phyloP scores from a whole-genome alignment of 1,139 yeast species.

The Candida tetrigidarum region DNA sequence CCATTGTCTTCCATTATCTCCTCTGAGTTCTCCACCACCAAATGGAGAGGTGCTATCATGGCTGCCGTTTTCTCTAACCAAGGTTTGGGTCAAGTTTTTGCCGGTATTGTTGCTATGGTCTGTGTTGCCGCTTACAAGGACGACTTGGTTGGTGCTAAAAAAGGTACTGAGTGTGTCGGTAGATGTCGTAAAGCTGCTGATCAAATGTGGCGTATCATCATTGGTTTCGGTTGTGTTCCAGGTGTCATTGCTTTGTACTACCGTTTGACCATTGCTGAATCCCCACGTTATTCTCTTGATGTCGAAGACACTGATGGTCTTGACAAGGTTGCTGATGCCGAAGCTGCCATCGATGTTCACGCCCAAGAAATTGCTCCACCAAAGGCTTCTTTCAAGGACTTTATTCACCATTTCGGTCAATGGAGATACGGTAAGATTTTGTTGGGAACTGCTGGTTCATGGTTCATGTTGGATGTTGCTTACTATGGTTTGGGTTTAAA shows the following conservation, averaged over 20 bases:
- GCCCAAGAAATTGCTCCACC: conserved; percentile 54
- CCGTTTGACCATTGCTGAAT: conserved; percentile 92
- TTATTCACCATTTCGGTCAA: conserved; percentile 73
- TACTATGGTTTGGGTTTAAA: conserved; percentile 89
- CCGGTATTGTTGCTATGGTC: conserved; percentile 78
- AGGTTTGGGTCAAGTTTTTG: conserved; percentile 90
- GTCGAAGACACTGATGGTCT: conserved; percentile 61
- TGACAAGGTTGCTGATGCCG: conserved; percentile 61
- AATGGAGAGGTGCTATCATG: conserved; percentile 97
- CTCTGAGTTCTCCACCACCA: conserved; percentile 86
- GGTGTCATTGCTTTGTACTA: conserved; percentile 81
- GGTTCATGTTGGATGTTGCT: conserved; percentile 97
- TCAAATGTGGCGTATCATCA: conserved; percentile 90
- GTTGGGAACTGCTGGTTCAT: conserved; percentile 93
- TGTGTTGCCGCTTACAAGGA: conserved; percentile 75
- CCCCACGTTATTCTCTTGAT: conserved; percentile 87
- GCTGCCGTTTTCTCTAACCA: conserved; percentile 92
- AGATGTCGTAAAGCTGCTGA: conserved; percentile 77
- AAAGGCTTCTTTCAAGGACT: conserved; percentile 63
- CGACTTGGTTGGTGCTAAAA: conserved; percentile 52
- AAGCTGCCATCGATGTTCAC: conserved; percentile 53
- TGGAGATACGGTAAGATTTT: conserved; percentile 89
- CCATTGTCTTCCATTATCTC: conserved; percentile 95
- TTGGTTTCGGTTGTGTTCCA: conserved; percentile 91
- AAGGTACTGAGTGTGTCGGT: conserved; percentile 62